A percentile compares a stretch with the other conserved stretches of the same genome.
phyloP scores from a whole-genome alignment of 148 eudicot genomes.

The Camellia japonica region DNA sequence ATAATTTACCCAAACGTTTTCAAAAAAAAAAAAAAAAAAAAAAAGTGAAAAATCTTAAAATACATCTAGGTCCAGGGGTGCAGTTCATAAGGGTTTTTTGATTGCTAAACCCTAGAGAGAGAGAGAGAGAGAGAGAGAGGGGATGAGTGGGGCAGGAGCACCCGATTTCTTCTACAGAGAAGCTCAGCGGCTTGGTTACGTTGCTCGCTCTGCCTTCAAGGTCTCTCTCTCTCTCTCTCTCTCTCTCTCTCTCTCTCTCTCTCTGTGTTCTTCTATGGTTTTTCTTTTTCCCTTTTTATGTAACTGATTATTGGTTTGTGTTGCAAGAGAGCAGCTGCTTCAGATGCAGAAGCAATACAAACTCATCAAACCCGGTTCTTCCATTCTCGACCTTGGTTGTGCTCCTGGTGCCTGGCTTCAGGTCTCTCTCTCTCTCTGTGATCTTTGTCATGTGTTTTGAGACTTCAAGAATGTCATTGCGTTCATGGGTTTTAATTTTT shows the following conservation, averaged over 20 bases:
- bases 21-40: too few relatives aligned
- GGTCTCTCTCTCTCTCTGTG: slow-evolving; percentile 30
- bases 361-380: slow-evolving; percentile 68
- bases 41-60: too few relatives aligned
- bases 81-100: neutral
- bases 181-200: slow-evolving; percentile 95
- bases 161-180: slow-evolving; percentile 95
- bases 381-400: slow-evolving; percentile 96
- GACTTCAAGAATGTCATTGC: neutral
- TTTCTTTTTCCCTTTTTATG: neutral
- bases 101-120: neutral
- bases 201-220: slow-evolving; percentile 99
- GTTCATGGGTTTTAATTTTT: neutral
- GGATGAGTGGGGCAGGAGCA: slow-evolving; percentile 67
- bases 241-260: slow-evolving; percentile 17
- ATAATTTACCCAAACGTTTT: too few relatives aligned
- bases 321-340: slow-evolving; percentile 51
- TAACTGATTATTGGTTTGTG: neutral
- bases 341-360: slow-evolving; percentile 88
- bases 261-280: neutral
- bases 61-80: neutral
- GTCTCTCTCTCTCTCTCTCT: slow-evolving; percentile 28
- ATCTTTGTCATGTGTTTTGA: neutral
- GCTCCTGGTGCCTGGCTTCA: slow-evolving; percentile 99
- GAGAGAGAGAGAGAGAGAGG: neutral